Evolutionary conservation across 352 stramenopile species (phyloP).

Genomic region (Saprolegnia parasitica): DNA sequence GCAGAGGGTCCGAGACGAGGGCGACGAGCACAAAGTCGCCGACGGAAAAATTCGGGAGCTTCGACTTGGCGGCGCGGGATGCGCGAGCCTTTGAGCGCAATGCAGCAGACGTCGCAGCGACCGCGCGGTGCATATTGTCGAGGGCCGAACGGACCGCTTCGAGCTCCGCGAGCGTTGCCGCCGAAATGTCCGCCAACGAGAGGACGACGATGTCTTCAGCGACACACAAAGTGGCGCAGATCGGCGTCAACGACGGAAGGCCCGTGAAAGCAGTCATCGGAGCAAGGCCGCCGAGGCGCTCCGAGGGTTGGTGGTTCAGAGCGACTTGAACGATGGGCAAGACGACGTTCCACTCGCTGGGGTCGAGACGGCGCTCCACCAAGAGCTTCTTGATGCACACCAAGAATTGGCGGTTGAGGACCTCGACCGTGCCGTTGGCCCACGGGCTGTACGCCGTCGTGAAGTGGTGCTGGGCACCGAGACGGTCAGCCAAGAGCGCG

Average conservation of each 20-base stretch:
- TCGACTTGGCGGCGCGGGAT: background rate
- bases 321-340: conserved; percentile 6
- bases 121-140: conserved; percentile 1
- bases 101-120: background rate
- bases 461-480: conserved; percentile 23
- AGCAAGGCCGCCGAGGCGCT: background rate
- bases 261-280: conserved; percentile 5
- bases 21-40: conserved; percentile 30
- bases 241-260: background rate
- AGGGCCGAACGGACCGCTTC: background rate
- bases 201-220: background rate
- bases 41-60: conserved; percentile 1
- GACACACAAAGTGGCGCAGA: background rate
- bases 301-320: background rate
- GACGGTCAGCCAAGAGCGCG: background rate
- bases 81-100: background rate
- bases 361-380: background rate
- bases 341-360: background rate
- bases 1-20: background rate
- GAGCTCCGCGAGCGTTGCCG: background rate
- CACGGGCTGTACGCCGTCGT: conserved; percentile 18
- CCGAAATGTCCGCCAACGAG: background rate
- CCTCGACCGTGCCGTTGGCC: conserved; percentile 23
- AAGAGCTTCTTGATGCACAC: background rate
- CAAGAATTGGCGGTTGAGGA: background rate